Base-by-base conservation (phyloP, 805 yeast genomes). In the Pichia membranifaciens region DNA sequence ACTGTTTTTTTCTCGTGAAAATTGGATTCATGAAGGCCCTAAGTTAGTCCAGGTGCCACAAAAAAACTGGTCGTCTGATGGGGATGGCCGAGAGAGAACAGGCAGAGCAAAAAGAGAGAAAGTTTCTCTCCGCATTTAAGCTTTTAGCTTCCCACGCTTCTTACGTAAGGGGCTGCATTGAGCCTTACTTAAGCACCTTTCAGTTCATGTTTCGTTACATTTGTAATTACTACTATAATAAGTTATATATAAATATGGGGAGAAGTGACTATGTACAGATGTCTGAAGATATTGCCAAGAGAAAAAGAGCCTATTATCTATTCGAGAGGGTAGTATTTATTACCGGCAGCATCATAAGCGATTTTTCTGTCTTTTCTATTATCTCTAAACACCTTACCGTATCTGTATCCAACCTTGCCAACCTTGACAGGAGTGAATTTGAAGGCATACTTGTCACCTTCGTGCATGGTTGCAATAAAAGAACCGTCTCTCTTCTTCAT, bases 341-440 rank as follows among this genome's bases (percentile, higher is more conserved):
- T 76, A 58, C 95, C 95, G 48, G 74, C 70, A 55, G 79, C 76
- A 59, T 84, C 82, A 64, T 74, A 86, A 2, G 82, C 86, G 56
- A 85, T 73, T 55, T 74, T 77, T 67, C 98, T 81, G 64, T 87
- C 84, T 62, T 82, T 86, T 76, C 84, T 87, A 58, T 87, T 82
- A 67, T 91, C 98, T 71, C 96, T 87, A 55, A 82, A 75, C 17
- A 88, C 78, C 36, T 89, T 87, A 67, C 98, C 98, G 62, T 91
- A 91, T 62, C 98, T 81, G 76, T 70, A 79, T 43, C 98, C 99
- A 45, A 89, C 93, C 47, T 79, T 70, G 33, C 96, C 97, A 41
- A 84, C 87, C 60, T 76, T 80, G 39, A 88, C 84, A 52, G 81
- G 76, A 18, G 84, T 81, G 67, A 91, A 90, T 61, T 79, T 80